These are phyloP conservation scores for Aurifilum marmelostoma DNA, from an alignment of 2,329 filamentous ascomycete species.

Conservation along the genomic window DNA sequence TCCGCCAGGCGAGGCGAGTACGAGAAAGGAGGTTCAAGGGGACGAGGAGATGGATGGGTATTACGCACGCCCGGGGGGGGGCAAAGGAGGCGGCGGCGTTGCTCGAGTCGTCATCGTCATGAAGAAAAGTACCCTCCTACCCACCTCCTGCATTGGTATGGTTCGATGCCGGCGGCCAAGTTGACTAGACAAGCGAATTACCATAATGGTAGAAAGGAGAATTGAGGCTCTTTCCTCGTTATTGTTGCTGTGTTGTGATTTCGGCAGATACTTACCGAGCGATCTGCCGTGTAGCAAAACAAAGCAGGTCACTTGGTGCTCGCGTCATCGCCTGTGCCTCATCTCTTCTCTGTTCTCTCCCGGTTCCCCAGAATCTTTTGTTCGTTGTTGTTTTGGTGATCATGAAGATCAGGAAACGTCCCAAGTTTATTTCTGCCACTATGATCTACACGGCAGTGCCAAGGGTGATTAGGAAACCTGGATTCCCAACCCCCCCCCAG, in stretches of 20 bases:
- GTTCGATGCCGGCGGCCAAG: background rate
- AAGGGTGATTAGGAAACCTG: background rate
- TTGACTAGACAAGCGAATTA: background rate
- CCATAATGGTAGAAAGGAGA: background rate
- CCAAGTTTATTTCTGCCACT: background rate
- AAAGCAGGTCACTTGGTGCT: background rate
- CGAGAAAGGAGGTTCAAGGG: background rate
- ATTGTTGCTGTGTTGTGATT: background rate
- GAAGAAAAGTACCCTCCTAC: too few species aligned
- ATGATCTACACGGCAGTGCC: background rate
- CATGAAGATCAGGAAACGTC: slow-evolving; percentile 12
- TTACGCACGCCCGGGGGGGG: too few species aligned
- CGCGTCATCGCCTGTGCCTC: background rate
- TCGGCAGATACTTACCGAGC: background rate
- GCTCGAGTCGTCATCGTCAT: background rate
- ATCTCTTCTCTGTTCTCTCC: background rate
- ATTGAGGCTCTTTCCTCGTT: background rate
- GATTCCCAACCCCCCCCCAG: background rate
- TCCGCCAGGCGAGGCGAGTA: background rate
- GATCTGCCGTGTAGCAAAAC: background rate
- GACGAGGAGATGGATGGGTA: background rate
- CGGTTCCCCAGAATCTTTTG: background rate
- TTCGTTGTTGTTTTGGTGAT: slow-evolving; percentile 10
- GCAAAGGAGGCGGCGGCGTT: background rate
- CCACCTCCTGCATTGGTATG: background rate